phyloP scores from a whole-genome alignment of 768 basidiomycete genomes.

The Russula compacta region DNA sequence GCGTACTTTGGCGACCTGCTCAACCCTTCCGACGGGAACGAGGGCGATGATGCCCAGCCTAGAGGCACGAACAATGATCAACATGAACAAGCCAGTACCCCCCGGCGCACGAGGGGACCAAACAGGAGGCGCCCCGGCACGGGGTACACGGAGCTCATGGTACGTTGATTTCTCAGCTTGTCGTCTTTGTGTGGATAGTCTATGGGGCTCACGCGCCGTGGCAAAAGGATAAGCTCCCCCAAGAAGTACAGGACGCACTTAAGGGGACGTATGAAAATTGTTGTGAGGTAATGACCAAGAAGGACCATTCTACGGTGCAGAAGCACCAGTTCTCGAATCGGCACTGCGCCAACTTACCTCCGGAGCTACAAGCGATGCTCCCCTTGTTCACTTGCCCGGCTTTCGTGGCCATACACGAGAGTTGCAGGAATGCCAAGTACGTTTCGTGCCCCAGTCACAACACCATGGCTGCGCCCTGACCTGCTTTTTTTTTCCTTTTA shows the following conservation, averaged over 20 bases:
- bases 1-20: no score
- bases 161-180: neutral
- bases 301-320: neutral
- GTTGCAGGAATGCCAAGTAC: conserved; percentile 3
- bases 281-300: neutral
- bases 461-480: no score
- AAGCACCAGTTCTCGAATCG: neutral
- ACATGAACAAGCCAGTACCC: neutral
- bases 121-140: neutral
- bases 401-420: neutral
- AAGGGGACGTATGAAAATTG: neutral
- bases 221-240: neutral
- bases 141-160: neutral
- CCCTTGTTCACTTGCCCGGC: neutral
- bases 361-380: neutral
- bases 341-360: neutral
- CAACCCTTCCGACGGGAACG: no score
- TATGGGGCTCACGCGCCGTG: no score
- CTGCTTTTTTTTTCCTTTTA: no score
- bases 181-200: neutral
- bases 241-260: neutral
- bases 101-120: neutral
- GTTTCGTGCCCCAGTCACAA: neutral
- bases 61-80: no score
- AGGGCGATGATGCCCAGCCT: no score